Evolutionary conservation across 192 early-diverging fungal species (phyloP), one percentile per base, ranked within the genome.

Genomic region (Backusella mclennaniae): DNA sequence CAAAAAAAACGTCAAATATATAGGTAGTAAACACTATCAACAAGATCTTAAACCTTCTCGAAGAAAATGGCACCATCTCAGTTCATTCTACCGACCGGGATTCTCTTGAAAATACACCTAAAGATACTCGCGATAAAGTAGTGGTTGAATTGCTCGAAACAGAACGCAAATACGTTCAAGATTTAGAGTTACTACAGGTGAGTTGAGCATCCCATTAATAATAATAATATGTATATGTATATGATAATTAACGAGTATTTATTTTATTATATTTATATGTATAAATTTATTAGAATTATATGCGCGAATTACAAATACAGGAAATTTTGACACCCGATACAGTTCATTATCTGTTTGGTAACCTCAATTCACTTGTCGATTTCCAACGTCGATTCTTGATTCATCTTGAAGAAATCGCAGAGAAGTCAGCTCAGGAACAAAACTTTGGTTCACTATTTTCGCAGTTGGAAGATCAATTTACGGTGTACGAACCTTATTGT

Each of bases 321-420:
- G 91, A 94, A 69, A 89, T 95, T 52, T 81, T 98, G 9, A 88
- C 90, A 29, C 91, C 92, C 69, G 96, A 97, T 72, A 92, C 88
- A 19, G 85, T 94, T 67, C 88, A 92, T 59, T 88, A 90, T 66
- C 88, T 99, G 68, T 99, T 99, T 83, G 93, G 92, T 63, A 98
- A 99, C 82, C 87, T 99, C 66, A 93, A 94, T 81, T 90, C 92
- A 66, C 85, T 99, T 26, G 89, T 98, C 12, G 97, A 99, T 77
- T 98, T 98, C 68, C 96, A 98, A 84, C 91, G 96, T 31, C 89
- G 96, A 53, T 98, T 99, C 77, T 84, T 99, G 78, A 90, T 98
- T 68, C 89, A 90, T 44, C 82, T 99, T 78, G 98, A 99, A 86
- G 89, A 92, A 36, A 87, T 94, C 35, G 89, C 90, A 26, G 87